A percentile compares a stretch with the other conserved stretches of the same genome.
Evolutionary conservation across 768 basidiomycete species (phyloP).

Genomic region (Clitopilus passeckerianus): DNA sequence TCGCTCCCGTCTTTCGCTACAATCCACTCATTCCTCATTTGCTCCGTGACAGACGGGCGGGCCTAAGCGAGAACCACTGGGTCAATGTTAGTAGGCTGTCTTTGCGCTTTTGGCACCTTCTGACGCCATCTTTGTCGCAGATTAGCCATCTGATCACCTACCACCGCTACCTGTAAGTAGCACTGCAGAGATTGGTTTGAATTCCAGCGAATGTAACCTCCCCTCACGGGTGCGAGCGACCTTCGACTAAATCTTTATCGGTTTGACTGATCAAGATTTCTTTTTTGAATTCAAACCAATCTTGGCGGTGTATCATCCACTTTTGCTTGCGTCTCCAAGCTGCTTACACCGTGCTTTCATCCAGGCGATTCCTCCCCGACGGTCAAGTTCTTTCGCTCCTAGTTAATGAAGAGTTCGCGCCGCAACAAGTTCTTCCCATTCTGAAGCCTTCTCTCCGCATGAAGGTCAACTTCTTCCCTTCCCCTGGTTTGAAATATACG

Average conservation of each 20-base stretch:
- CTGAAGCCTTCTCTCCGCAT: conserved; percentile 74
- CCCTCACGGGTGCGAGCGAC: too few species aligned
- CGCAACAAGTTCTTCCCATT: conserved; percentile 67
- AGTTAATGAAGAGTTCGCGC: conserved; percentile 71
- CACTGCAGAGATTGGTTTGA: not conserved
- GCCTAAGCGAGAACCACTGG: conserved; percentile 83
- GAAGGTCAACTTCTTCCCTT: conserved; percentile 43
- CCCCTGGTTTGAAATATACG: not conserved
- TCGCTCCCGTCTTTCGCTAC: conserved; percentile 1
- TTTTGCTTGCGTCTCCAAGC: not conserved
- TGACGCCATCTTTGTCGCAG: conserved; percentile 27
- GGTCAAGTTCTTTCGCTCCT: conserved; percentile 85
- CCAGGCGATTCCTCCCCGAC: conserved; percentile 81
- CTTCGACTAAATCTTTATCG: too few species aligned
- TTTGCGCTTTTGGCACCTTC: not conserved
- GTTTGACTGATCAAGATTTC: not conserved
- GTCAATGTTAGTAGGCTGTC: conserved; percentile 56
- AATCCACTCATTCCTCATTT: conserved; percentile 7
- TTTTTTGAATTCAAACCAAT: not conserved
- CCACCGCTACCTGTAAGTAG: conserved; percentile 78
- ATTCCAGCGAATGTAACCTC: not conserved
- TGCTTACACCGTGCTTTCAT: not conserved
- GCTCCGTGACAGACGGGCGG: conserved; percentile 50
- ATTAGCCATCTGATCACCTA: conserved; percentile 86
- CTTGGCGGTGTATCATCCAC: not conserved